Evolutionary conservation across 2,329 filamentous ascomycete genomes (phyloP), one percentile per base, ranked within the genome.

Genomic region (Fusarium kyushuense): DNA sequence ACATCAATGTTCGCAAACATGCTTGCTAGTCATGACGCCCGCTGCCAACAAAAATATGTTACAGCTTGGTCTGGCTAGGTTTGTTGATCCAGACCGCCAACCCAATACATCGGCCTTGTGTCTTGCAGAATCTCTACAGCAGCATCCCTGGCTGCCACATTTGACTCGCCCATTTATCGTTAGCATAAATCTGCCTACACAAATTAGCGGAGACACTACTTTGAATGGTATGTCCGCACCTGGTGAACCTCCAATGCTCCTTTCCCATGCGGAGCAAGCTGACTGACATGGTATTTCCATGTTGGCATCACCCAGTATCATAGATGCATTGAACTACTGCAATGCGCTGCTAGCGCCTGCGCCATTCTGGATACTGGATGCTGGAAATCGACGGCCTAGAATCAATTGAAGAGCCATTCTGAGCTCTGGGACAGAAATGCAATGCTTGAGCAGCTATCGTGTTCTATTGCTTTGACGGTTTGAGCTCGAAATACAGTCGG

Each of bases 301-400:
- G 63, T 53, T 55, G 46, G 46, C 51, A 65, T 65, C 62, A 40
- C 32, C 53, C 21, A 63, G 59, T 58, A 60, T 54, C 48, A 51
- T 47, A 59, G 53, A 47, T 72, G 69, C 69, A 74, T 68, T 57
- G 48, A 69, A 59, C 72, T 73, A 74, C 72, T 74, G 72, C 72
- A 72, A 27, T 36, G 49, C 52, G 30, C 53, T 62, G 48, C 68
- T 74, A 74, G 72, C 66, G 66, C 48, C 56, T 60, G 47, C 60
- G 61, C 60, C 48, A 51, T 58, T 65, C 54, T 64, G 52, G 36
- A 42, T 46, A 57, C 58, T 69, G 63, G 36, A 42, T 46, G 59
- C 58, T 69, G 63, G 63, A 66, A 64, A 67, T 54, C 40, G 38
- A 46, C 63, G 65, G 62, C 45, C 57, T 52, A 72, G 58, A 47